Evolutionary conservation across 2,329 filamentous ascomycete species (phyloP).

Genomic region (Ceratocystis albifundus): DNA sequence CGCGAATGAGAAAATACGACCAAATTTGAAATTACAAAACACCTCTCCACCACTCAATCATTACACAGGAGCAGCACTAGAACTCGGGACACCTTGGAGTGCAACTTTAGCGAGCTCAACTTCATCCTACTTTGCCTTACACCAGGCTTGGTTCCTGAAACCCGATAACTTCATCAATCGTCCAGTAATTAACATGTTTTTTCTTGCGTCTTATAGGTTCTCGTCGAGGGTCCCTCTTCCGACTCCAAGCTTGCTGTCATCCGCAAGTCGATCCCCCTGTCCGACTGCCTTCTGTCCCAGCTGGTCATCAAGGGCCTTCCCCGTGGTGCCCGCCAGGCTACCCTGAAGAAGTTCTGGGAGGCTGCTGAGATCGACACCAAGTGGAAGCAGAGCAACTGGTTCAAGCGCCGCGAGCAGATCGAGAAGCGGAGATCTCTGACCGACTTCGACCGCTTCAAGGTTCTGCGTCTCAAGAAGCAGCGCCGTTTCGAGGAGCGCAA

Average conservation of each 20-base stretch:
- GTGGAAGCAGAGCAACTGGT: slow-evolving; percentile 85
- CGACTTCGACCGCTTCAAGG: slow-evolving; percentile 99
- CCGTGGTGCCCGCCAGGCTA: slow-evolving; percentile 68
- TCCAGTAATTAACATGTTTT: slow-evolving; percentile 16
- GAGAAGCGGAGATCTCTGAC: slow-evolving; percentile 81
- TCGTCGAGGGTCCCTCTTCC: slow-evolving; percentile 87
- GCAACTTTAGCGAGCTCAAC: no score
- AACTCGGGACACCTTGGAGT: no score
- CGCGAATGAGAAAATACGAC: no score
- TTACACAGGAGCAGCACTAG: no score
- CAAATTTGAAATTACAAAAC: no score
- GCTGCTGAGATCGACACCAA: slow-evolving; percentile 82
- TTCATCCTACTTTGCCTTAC: neutral
- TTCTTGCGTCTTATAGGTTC: slow-evolving; percentile 50
- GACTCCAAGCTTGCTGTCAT: slow-evolving; percentile 68
- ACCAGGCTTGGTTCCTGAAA: neutral
- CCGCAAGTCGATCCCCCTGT: slow-evolving; percentile 75
- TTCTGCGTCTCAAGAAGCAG: slow-evolving; percentile 98
- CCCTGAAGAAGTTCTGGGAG: slow-evolving; percentile 83
- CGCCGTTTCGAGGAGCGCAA: slow-evolving; percentile 97
- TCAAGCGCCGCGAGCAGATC: slow-evolving; percentile 80
- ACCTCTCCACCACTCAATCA: no score
- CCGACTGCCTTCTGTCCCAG: slow-evolving; percentile 76
- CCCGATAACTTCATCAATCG: neutral
- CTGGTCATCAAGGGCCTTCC: slow-evolving; percentile 79